These are phyloP conservation scores for Suillus weaverae DNA, from an alignment of 768 basidiomycete species.

Conservation along the genomic window DNA sequence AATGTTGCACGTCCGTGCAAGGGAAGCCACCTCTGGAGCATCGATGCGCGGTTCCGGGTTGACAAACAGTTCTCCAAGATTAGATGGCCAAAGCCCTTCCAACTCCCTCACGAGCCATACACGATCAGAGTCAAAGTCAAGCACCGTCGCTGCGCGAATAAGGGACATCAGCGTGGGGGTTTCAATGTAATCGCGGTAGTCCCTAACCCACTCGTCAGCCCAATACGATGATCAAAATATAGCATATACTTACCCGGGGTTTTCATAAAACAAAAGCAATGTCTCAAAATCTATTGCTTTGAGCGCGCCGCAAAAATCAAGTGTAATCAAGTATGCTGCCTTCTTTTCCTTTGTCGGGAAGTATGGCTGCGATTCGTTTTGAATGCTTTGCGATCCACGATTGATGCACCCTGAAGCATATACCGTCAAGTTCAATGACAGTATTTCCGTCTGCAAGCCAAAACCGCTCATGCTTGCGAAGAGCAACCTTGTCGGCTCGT, in stretches of 20 bases:
- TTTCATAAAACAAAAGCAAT: slow-evolving; percentile 2
- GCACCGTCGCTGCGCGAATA: slow-evolving; percentile 36
- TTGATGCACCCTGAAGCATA: slow-evolving; percentile 36
- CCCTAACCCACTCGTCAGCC: slow-evolving; percentile 16
- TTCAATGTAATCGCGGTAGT: slow-evolving; percentile 25
- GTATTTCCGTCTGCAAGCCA: slow-evolving; percentile 39
- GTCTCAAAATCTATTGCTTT: slow-evolving; percentile 1
- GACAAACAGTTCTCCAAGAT: slow-evolving; percentile 17
- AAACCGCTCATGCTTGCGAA: slow-evolving; percentile 21
- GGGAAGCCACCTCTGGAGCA: slow-evolving; percentile 31
- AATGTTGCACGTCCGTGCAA: slow-evolving; percentile 31
- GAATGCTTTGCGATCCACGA: slow-evolving; percentile 30
- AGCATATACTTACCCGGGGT: slow-evolving; percentile 5
- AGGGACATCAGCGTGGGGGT: slow-evolving; percentile 33
- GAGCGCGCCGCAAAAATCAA: not conserved
- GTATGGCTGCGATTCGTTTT: slow-evolving; percentile 32
- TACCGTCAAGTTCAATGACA: slow-evolving; percentile 33
- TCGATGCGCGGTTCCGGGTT: slow-evolving; percentile 11
- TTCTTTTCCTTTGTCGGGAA: not conserved
- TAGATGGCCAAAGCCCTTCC: slow-evolving; percentile 29
- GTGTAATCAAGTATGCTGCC: not conserved
- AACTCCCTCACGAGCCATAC: slow-evolving; percentile 30
- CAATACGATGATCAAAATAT: not conserved
- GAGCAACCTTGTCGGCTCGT: not conserved
- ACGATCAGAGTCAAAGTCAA: slow-evolving; percentile 31